Base-by-base conservation (phyloP, 2,329 filamentous ascomycete genomes). In the Fusarium multiceps region DNA sequence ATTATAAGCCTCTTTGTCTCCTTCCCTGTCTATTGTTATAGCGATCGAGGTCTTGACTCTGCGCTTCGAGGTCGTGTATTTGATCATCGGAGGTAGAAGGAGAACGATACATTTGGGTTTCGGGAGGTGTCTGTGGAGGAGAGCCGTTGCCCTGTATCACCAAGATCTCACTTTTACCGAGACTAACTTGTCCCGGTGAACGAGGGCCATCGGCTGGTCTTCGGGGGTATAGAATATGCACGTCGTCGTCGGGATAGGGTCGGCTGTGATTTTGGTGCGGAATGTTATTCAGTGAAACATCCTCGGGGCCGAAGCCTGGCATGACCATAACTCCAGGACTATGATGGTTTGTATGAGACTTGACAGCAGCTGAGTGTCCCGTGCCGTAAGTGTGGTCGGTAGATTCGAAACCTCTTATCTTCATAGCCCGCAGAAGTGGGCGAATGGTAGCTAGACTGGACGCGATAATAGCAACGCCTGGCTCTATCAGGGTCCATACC, bases 401-500 rank as follows among this genome's bases (percentile, higher is more conserved):
- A 1, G 82, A 80, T 6, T 80, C 78, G 71, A 87, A 87, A 9
- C 85, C 85, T 23, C 71, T 80, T 14, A 87, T 75, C 65, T 78
- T 81, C 77, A 82, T 79, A n/a, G 78, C 77, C 37, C 85, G 84
- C 37, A 88, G 81, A 1, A 88, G 80, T 6, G 86, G 86, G 4
- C 86, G 83, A 32, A 88, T 85, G 7, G 86, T 88, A 23, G 84
- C 84, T 13, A 88, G 78, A 63, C 84, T 86, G 3, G 86, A 83
- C 14, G 86, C 86, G 27, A 84, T 75, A 47, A 88, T 88, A 62
- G 85, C 86, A 23, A 88, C 82, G 8, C 85, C 86, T 3, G 86
- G 85, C 71, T 88, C 86, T 55, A 88, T 78, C n/a, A 88, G 77
- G 12, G 85, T 87, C 86, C 86, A 88, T 9, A 87, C 80, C 82